Evolutionary conservation across 352 stramenopile species (phyloP).

Genomic region (Blastocystis sp.): DNA sequence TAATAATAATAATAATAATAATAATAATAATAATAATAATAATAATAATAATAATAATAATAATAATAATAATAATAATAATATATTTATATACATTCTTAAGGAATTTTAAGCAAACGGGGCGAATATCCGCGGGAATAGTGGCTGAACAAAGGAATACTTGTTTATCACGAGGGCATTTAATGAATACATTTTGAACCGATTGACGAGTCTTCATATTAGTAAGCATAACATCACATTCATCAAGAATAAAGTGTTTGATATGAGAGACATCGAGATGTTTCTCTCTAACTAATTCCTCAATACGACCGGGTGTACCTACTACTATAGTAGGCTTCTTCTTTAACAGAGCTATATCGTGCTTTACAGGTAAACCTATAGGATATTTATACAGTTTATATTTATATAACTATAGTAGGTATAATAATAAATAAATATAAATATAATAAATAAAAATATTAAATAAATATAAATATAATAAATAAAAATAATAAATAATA

Average conservation of each 20-base stretch:
- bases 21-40: background rate
- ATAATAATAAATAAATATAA: no score
- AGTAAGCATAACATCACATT: slow-evolving; percentile 74
- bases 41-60: background rate
- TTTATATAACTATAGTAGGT: no score
- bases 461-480: no score
- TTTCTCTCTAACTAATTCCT: slow-evolving; percentile 49
- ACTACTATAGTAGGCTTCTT: slow-evolving; percentile 75
- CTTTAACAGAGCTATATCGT: slow-evolving; percentile 67
- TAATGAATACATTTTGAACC: slow-evolving; percentile 95
- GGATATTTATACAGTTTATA: no score
- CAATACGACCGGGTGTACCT: slow-evolving; percentile 75
- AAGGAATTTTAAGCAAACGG: slow-evolving; percentile 97
- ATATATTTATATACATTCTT: slow-evolving; percentile 37
- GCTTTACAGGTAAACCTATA: background rate
- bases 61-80: background rate
- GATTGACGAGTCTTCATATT: slow-evolving; percentile 80
- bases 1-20: background rate
- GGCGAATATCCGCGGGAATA: slow-evolving; percentile 91
- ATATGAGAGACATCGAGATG: slow-evolving; percentile 87
- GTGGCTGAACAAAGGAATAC: slow-evolving; percentile 96
- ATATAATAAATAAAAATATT: no score
- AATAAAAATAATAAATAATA: no score
- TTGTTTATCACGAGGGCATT: slow-evolving; percentile 96
- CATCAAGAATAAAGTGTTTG: slow-evolving; percentile 99